These are phyloP conservation scores for Candida railenensis DNA, from an alignment of 805 yeast species.

Conservation along the genomic window DNA sequence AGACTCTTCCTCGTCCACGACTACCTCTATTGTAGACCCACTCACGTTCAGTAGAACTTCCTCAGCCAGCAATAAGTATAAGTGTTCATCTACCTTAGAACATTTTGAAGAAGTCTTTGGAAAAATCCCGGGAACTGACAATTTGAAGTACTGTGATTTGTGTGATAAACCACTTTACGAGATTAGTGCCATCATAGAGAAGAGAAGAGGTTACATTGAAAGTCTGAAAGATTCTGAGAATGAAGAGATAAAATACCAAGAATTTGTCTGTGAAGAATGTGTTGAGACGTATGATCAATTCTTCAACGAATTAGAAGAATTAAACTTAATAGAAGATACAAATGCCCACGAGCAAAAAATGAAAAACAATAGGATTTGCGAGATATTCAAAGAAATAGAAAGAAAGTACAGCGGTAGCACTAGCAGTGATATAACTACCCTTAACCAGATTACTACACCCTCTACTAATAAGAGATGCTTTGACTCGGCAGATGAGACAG, in stretches of 20 bases:
- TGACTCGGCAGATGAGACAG: neutral
- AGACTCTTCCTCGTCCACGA: slow-evolving; percentile 5
- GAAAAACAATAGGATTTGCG: neutral
- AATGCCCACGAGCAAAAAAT: neutral
- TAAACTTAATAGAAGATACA: neutral
- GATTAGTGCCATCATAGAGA: slow-evolving; percentile 41
- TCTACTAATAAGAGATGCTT: neutral
- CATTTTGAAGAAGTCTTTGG: slow-evolving; percentile 38
- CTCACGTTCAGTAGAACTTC: neutral
- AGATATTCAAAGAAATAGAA: slow-evolving; percentile 4
- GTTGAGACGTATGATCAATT: slow-evolving; percentile 56
- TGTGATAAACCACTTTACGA: slow-evolving; percentile 73
- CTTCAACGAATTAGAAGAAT: slow-evolving; percentile 36
- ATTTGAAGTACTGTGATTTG: slow-evolving; percentile 56
- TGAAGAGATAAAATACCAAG: slow-evolving; percentile 30
- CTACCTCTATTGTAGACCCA: slow-evolving; percentile 3
- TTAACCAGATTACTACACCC: too few relatives aligned
- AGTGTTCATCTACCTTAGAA: slow-evolving; percentile 12
- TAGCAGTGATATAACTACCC: too few relatives aligned
- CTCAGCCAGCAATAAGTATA: neutral
- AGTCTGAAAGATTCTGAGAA: slow-evolving; percentile 7
- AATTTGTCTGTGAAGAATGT: slow-evolving; percentile 64
- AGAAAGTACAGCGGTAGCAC: slow-evolving; percentile 1
- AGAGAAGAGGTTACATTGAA: slow-evolving; percentile 10
- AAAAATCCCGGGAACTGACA: slow-evolving; percentile 35